Base-by-base conservation (phyloP, 2,329 filamentous ascomycete species). In the Pleochaeta shiraiana region DNA sequence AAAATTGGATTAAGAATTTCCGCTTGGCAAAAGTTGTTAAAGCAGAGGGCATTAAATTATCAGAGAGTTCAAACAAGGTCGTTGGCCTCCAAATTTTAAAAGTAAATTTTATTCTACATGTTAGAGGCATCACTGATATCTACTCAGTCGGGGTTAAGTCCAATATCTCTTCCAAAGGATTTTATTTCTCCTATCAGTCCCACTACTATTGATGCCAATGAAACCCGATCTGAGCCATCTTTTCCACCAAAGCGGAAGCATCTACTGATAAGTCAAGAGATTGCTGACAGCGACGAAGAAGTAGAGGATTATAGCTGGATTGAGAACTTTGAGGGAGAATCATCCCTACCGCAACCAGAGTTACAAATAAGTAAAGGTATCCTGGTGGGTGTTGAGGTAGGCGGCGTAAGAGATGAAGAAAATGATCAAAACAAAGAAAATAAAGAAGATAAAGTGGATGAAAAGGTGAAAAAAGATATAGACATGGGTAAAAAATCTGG, bases 271-370 rank as follows among this genome's bases (percentile, higher is more conserved):
- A 80, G 79, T 63, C 24, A 12, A 64, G 82, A 84, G 69, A 77
- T 84, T 57, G 78, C 81, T 1, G 82, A 84, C 67, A 85, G 81
- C 67, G 82, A 84, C 53, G 70, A 72, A 68, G 77, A 78, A 19
- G 83, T 86, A 66, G 85, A 88, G 67, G 83, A 87, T 70, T 88
- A 88, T 70, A 85, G 84, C 16, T 90, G 86, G 86, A 80, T 80
- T 45, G 81, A 86, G 63, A 81, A 83, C 55, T 83, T 85, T 69
- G 84, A 86, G 65, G 79, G 81, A 64, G 78, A 79, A 63, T 75
- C 84, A 69, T 82, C 83, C 12, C 76, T 75, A 3, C 79, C 79
- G 73, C 82, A 82, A n/a, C 81, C 82, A 9, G 83, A 85, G 71
- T 85, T 82, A 81, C 83, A 85, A 73, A 83, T 83, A 24, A 85